These are phyloP conservation scores for Euphorbia peplus DNA, from an alignment of 345 rosid genomes.

Conservation along the genomic window DNA sequence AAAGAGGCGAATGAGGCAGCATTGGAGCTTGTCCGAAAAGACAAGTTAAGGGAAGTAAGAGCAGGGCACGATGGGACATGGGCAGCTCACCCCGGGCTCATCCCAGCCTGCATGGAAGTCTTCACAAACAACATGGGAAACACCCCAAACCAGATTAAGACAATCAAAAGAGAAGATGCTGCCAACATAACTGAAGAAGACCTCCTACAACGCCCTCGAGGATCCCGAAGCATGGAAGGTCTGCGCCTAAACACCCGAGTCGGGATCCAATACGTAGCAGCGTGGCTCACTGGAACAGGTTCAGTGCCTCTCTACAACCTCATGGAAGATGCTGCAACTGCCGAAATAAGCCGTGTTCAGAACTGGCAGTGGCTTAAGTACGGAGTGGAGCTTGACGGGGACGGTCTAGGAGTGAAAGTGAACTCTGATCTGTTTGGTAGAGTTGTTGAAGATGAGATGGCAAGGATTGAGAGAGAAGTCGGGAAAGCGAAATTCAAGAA, in stretches of 20 bases:
- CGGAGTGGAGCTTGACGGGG: conserved; percentile 74
- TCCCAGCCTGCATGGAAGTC: conserved; percentile 64
- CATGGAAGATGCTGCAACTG: conserved; percentile 96
- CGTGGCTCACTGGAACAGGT: conserved; percentile 87
- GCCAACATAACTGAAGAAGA: conserved; percentile 63
- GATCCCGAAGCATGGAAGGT: conserved; percentile 78
- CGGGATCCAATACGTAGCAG: conserved; percentile 84
- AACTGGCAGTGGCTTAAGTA: conserved; percentile 96
- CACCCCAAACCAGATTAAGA: conserved; percentile 56
- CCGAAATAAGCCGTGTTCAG: conserved; percentile 91
- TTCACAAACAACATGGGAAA: conserved; percentile 70
- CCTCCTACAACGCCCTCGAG: conserved; percentile 77
- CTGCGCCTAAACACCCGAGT: conserved; percentile 83
- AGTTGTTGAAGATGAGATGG: conserved; percentile 90
- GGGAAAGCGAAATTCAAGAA: conserved; percentile 72
- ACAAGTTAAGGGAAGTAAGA: conserved; percentile 78
- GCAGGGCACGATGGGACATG: conserved; percentile 97
- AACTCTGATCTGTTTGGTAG: conserved; percentile 59
- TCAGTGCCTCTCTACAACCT: conserved; percentile 92
- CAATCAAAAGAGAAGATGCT: conserved; percentile 66
- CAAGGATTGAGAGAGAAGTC: conserved; percentile 72
- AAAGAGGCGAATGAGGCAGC: conserved; percentile 78
- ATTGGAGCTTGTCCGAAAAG: conserved; percentile 75
- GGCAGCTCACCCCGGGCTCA: conserved; percentile 97
- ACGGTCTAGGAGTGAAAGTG: conserved; percentile 66